A percentile compares a stretch with the other conserved stretches of the same genome.
Evolutionary conservation across 1,139 yeast genomes (phyloP).

Genomic region (Yarrowia galli): DNA sequence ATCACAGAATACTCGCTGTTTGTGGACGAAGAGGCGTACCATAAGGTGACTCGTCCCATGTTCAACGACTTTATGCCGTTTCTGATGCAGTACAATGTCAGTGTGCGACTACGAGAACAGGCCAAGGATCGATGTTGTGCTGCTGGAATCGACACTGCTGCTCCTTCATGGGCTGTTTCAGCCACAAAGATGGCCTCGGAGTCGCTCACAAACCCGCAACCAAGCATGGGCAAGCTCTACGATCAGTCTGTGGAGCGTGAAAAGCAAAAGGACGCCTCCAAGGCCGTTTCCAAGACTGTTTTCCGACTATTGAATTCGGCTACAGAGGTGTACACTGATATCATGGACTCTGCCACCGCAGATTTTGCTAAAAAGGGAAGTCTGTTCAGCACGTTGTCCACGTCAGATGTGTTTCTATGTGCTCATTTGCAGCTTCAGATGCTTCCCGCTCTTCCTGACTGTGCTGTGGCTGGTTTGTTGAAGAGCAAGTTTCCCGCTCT

Average conservation of each 20-base stretch:
- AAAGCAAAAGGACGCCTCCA: slow-evolving; percentile 9
- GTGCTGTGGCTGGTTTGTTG: slow-evolving; percentile 22
- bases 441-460: slow-evolving; percentile 15
- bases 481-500: slow-evolving; percentile 19
- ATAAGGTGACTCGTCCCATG: slow-evolving; percentile 65
- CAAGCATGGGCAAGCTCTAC: slow-evolving; percentile 20
- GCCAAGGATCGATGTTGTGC: slow-evolving; percentile 51
- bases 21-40: slow-evolving; percentile 68
- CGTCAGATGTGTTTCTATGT: slow-evolving; percentile 18
- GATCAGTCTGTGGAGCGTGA: slow-evolving; percentile 21
- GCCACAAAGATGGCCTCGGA: slow-evolving; percentile 29
- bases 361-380: neutral
- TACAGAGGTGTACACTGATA: neutral
- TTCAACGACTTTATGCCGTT: slow-evolving; percentile 70
- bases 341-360: neutral
- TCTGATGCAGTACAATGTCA: slow-evolving; percentile 86
- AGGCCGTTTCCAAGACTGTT: slow-evolving; percentile 24
- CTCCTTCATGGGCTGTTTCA: slow-evolving; percentile 32
- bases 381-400: neutral
- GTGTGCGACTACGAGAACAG: slow-evolving; percentile 59
- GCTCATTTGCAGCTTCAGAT: slow-evolving; percentile 25
- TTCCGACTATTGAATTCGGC: slow-evolving; percentile 8
- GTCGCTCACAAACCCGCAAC: slow-evolving; percentile 15
- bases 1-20: slow-evolving; percentile 69
- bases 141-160: slow-evolving; percentile 22